Evolutionary conservation across 129 eudicot genomes (phyloP), one percentile per base, ranked within the genome.

Genomic region (Flaveria trinervia): DNA sequence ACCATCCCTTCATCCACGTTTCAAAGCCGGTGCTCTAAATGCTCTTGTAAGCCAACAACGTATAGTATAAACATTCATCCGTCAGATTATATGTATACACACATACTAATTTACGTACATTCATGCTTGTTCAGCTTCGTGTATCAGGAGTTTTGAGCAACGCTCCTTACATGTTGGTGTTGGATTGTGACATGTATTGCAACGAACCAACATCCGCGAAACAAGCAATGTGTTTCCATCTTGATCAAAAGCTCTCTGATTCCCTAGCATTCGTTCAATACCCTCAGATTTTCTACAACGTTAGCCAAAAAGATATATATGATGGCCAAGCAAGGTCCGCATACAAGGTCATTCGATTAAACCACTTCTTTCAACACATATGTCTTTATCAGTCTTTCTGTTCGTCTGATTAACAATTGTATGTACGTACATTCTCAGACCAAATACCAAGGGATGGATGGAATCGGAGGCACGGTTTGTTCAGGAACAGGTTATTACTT

Each of bases 161-260:
- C 43, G 87, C 86, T 15, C 89, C 90, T 5, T 93, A 88, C 88
- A 73, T 88, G 69, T 76, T 93, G 5, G 88, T 89, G 23, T 56
- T 90, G 79, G 98, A 93, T 49, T 90, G 97, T 68, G 98, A 93
- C 81, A 90, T 90, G 96, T 89, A 93, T 48, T 90, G 93, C 83
- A 91, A 93, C 3, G 98, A 93, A 72, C 90, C 98, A 11, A 17
- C 88, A 43, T 93, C 98, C 0, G 96, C 92, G 13, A 79, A 85
- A 73, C 98, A 91, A 86, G 92, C 98, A 70, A 91, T 93, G 98
- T 93, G 98, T 79, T 91, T 93, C 73, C 96, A 90, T 62, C 93
- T 93, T 67, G 98, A 93, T 52, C 84, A 86, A 14, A 80, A 84
- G 55, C 70, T 91, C 10, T 82, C 97, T 20, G 10, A 30, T 10